These are phyloP conservation scores for Fusarium xyrophilum DNA, from an alignment of 2,329 filamentous ascomycete species.

Conservation along the genomic window DNA sequence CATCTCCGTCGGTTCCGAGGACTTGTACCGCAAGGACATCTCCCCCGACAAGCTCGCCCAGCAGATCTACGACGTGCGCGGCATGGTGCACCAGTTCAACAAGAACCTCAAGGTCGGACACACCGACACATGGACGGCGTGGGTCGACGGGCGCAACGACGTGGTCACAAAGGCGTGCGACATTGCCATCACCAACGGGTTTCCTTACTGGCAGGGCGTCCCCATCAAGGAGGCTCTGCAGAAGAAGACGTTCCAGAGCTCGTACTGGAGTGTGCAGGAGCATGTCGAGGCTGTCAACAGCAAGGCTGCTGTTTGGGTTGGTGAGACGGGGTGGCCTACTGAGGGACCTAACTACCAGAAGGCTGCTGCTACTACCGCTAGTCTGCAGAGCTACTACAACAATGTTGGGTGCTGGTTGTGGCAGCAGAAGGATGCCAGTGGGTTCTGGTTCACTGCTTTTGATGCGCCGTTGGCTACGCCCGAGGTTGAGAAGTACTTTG, in stretches of 20 bases:
- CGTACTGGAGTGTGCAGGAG: constrained; percentile 29
- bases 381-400: constrained; percentile 34
- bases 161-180: constrained; percentile 37
- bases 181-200: constrained; percentile 37
- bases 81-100: constrained; percentile 35
- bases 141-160: constrained; percentile 37
- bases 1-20: constrained; percentile 37
- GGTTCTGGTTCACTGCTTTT: constrained; percentile 39
- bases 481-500: constrained; percentile 38
- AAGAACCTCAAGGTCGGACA: constrained; percentile 39
- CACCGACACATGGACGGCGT: constrained; percentile 38
- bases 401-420: constrained; percentile 36
- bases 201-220: constrained; percentile 39
- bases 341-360: constrained; percentile 31
- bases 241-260: constrained; percentile 38
- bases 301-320: constrained; percentile 34
- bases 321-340: constrained; percentile 37
- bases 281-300: constrained; percentile 33
- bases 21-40: constrained; percentile 38
- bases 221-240: constrained; percentile 35
- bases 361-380: constrained; percentile 18
- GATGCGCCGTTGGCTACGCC: constrained; percentile 25
- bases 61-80: constrained; percentile 39
- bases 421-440: constrained; percentile 26
- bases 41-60: constrained; percentile 35